Percentiles rank a stretch among this genome's conserved stretches.
These are phyloP conservation scores for Niebla homalea DNA, from an alignment of 495 filamentous ascomycete genomes.

Conservation along the genomic window DNA sequence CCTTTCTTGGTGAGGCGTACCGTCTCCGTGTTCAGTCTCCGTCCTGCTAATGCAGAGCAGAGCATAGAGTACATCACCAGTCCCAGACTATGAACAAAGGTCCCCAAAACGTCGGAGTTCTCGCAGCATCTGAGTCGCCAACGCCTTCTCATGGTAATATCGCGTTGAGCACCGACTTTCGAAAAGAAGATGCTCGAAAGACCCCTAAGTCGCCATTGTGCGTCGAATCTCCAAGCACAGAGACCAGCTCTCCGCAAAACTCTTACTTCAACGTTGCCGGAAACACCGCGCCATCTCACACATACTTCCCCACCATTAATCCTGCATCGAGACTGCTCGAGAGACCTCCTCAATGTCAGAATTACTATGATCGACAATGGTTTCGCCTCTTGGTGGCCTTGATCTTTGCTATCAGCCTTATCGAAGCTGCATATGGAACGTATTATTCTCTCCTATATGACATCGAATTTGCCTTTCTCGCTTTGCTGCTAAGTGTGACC, in stretches of 20 bases:
- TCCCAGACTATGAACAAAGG: background rate
- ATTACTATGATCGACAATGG: background rate
- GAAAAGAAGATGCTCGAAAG: too few species aligned
- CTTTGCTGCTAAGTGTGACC: background rate
- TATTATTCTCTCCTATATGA: background rate
- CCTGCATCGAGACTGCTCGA: background rate
- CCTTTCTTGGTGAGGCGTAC: background rate
- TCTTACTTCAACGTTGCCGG: too few species aligned
- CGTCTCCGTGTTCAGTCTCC: background rate
- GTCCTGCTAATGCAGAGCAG: background rate
- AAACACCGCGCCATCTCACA: too few species aligned
- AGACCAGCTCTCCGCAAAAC: too few species aligned
- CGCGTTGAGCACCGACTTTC: too few species aligned
- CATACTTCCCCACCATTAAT: too few species aligned
- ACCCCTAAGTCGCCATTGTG: too few species aligned
- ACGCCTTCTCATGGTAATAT: too few species aligned
- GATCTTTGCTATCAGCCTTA: background rate
- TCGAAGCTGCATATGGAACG: background rate
- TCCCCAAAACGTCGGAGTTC: too few species aligned
- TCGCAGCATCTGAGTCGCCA: too few species aligned
- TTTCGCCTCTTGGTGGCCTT: conserved; percentile 1
- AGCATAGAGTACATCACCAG: background rate
- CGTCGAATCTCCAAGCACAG: too few species aligned
- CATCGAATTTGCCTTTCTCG: conserved; percentile 1
- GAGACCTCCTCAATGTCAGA: background rate